Evolutionary conservation across 768 basidiomycete genomes (phyloP).

Genomic region (Pleurotus platypus): DNA sequence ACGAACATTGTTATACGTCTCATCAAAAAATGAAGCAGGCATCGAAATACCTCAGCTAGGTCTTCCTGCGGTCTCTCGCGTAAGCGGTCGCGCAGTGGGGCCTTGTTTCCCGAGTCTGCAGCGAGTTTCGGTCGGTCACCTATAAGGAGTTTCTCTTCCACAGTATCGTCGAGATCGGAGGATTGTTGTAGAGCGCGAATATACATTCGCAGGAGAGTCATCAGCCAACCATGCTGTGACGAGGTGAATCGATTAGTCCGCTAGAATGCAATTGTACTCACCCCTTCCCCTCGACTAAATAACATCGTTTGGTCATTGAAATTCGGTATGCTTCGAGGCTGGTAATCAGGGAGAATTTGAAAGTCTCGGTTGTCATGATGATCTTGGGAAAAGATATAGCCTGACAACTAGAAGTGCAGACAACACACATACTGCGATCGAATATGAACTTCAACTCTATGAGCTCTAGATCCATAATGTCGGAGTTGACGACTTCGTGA

Average conservation of each 20-base stretch:
- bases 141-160: slow-evolving; percentile 78
- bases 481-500: slow-evolving; percentile 67
- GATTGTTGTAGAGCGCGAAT: slow-evolving; percentile 75
- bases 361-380: slow-evolving; percentile 90
- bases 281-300: slow-evolving; percentile 60
- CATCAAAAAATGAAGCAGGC: slow-evolving; percentile 10
- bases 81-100: slow-evolving; percentile 60
- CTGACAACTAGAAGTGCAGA: neutral
- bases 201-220: slow-evolving; percentile 70
- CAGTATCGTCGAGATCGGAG: slow-evolving; percentile 75
- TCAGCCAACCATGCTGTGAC: slow-evolving; percentile 67
- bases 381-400: slow-evolving; percentile 30
- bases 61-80: slow-evolving; percentile 45
- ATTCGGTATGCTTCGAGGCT: slow-evolving; percentile 48
- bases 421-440: slow-evolving; percentile 53
- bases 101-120: slow-evolving; percentile 40
- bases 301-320: slow-evolving; percentile 69
- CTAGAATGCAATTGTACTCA: slow-evolving; percentile 29
- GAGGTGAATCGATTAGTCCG: neutral
- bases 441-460: slow-evolving; percentile 83
- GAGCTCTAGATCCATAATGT: slow-evolving; percentile 78
- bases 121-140: slow-evolving; percentile 76
- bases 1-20: neutral
- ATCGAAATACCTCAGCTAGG: slow-evolving; percentile 42
- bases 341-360: slow-evolving; percentile 73